phyloP scores from a whole-genome alignment of 495 filamentous ascomycete genomes.

The Penicillium odoratum region DNA sequence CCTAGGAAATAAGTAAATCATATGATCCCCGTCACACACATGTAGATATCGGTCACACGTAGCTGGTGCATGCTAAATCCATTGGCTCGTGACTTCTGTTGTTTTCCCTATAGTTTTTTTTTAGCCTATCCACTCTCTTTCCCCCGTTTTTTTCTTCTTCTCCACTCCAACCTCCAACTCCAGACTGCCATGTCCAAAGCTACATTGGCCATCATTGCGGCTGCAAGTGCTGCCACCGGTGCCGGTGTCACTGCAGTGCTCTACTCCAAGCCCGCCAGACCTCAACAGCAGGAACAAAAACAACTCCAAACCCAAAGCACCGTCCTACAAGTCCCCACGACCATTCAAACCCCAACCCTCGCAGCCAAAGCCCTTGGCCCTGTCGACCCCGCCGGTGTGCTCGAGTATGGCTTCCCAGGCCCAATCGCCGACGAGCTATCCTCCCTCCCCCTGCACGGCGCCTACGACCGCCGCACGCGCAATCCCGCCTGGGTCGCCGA shows the following conservation, averaged over 20 bases:
- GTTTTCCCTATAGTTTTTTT: constrained; percentile 6
- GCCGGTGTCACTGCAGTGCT: constrained; percentile 80
- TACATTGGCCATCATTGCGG: constrained; percentile 84
- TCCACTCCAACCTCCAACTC: constrained; percentile 1
- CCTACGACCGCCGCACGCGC: constrained; percentile 86
- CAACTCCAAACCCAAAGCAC: constrained; percentile 39
- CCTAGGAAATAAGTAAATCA: background rate
- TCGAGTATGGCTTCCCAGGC: constrained; percentile 96
- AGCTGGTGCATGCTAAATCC: constrained; percentile 11
- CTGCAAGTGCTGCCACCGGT: constrained; percentile 83
- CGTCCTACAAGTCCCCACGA: constrained; percentile 24
- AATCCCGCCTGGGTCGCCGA: constrained; percentile 96
- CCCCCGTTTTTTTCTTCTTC: background rate
- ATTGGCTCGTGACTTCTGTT: constrained; percentile 25
- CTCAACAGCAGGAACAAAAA: constrained; percentile 32
- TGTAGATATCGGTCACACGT: background rate
- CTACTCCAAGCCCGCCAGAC: constrained; percentile 56
- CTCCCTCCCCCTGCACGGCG: constrained; percentile 71
- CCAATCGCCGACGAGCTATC: constrained; percentile 80
- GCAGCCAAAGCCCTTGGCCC: constrained; percentile 46
- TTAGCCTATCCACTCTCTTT: constrained; percentile 1
- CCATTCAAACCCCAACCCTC: constrained; percentile 41
- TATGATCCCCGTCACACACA: background rate
- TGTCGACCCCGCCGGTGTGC: constrained; percentile 85
- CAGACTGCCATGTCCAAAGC: constrained; percentile 69